phyloP scores from a whole-genome alignment of 768 basidiomycete species.

The Serendipita sp. region DNA sequence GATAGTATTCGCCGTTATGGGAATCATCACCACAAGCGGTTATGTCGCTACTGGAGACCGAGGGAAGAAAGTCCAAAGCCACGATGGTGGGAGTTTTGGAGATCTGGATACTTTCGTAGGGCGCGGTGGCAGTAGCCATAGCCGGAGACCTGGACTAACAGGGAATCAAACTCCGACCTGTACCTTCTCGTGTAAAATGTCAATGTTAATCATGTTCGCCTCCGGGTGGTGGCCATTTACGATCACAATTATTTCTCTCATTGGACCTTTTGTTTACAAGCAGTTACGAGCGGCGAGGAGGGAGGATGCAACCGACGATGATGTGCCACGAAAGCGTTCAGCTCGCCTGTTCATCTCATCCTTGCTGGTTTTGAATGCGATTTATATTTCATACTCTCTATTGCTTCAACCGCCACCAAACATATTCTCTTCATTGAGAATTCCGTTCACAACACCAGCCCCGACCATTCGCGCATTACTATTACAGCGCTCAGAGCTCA shows the following conservation, averaged over 20 bases:
- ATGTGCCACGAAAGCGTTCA: background rate
- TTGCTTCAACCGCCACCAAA: conserved; percentile 39
- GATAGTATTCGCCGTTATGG: background rate
- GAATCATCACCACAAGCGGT: background rate
- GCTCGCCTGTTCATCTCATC: conserved; percentile 4
- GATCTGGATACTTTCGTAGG: background rate
- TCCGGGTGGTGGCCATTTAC: conserved; percentile 5
- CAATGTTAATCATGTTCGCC: background rate
- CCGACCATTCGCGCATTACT: conserved; percentile 36
- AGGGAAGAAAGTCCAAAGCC: background rate
- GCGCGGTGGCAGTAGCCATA: background rate
- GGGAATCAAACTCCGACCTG: background rate
- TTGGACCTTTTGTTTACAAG: background rate
- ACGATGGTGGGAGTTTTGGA: conserved; percentile 2
- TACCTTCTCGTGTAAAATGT: background rate
- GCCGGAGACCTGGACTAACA: background rate
- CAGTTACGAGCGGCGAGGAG: conserved; percentile 1
- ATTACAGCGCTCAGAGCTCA: conserved; percentile 23
- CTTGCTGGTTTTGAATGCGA: conserved; percentile 23
- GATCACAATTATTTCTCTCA: background rate
- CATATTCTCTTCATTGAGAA: conserved; percentile 37
- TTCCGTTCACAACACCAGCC: conserved; percentile 38
- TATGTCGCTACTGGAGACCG: background rate
- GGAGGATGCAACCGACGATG: background rate
- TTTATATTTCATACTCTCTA: conserved; percentile 32